Conservation (phyloP, 495 filamentous ascomycete genomes). For the Aspergillus wentii region DNA sequence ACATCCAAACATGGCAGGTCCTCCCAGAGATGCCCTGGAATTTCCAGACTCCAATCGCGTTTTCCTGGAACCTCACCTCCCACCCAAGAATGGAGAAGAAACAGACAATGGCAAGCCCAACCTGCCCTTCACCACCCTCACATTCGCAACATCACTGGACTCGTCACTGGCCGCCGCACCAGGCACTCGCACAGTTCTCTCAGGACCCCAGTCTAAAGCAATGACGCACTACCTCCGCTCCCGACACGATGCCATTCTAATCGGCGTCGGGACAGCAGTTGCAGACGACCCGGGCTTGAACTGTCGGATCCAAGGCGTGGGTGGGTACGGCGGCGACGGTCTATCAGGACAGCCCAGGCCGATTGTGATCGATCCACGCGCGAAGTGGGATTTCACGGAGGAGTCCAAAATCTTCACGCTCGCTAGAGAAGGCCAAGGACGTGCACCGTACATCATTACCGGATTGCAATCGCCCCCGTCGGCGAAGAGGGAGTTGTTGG, state of each 20-base stretch:
- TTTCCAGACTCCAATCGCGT: slow-evolving; percentile 31
- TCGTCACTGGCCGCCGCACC: slow-evolving; percentile 67
- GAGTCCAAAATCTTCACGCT: slow-evolving; percentile 60
- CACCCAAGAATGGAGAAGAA: slow-evolving; percentile 15
- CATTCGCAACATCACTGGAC: slow-evolving; percentile 86
- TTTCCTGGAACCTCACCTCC: slow-evolving; percentile 44
- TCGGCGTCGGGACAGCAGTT: slow-evolving; percentile 81
- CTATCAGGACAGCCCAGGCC: slow-evolving; percentile 64
- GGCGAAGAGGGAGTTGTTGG: slow-evolving; percentile 26
- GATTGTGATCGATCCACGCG: slow-evolving; percentile 69
- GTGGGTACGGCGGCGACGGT: slow-evolving; percentile 42
- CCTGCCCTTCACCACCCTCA: slow-evolving; percentile 65
- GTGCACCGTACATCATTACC: slow-evolving; percentile 64
- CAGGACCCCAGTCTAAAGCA: slow-evolving; percentile 74
- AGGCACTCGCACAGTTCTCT: slow-evolving; percentile 70
- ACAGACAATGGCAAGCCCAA: slow-evolving; percentile 1
- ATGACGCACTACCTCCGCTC: slow-evolving; percentile 91
- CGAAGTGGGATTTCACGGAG: slow-evolving; percentile 57
- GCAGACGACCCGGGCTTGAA: slow-evolving; percentile 85
- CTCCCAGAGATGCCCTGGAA: slow-evolving; percentile 29
- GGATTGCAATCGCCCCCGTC: slow-evolving; percentile 21
- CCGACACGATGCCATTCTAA: slow-evolving; percentile 75
- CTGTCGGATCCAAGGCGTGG: slow-evolving; percentile 57
- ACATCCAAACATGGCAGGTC: too few species aligned
- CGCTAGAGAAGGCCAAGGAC: slow-evolving; percentile 57